Conservation (phyloP, 768 basidiomycete genomes). For the Russula sp. region DNA sequence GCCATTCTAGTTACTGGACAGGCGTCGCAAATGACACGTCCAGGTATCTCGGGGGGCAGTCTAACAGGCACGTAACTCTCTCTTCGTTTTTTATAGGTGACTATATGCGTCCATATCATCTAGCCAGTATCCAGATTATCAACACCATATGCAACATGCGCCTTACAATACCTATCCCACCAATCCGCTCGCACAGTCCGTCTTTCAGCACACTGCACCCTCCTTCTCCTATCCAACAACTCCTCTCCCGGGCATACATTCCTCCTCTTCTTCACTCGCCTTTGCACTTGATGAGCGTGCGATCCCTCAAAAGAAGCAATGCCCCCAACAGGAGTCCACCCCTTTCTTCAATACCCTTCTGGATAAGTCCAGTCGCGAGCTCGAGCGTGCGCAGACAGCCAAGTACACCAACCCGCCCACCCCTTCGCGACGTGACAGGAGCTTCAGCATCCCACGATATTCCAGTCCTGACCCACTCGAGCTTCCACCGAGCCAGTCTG, state of each 20-base stretch:
- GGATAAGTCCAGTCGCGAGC: slow-evolving; percentile 46
- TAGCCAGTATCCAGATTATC: slow-evolving; percentile 30
- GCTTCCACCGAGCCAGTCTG: slow-evolving; percentile 24
- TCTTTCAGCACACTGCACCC: slow-evolving; percentile 60
- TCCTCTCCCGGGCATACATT: slow-evolving; percentile 53
- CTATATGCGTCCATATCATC: slow-evolving; percentile 17
- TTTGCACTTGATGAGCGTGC: slow-evolving; percentile 55
- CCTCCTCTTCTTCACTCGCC: slow-evolving; percentile 72
- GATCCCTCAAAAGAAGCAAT: slow-evolving; percentile 30
- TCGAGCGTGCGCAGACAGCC: slow-evolving; percentile 29
- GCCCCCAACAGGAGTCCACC: slow-evolving; percentile 52
- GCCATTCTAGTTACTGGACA: slow-evolving; percentile 60
- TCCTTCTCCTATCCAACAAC: slow-evolving; percentile 65
- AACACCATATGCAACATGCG: slow-evolving; percentile 39
- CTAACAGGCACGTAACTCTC: slow-evolving; percentile 6
- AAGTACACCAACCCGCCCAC: slow-evolving; percentile 24
- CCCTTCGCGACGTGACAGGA: slow-evolving; percentile 25
- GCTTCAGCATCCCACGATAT: slow-evolving; percentile 30
- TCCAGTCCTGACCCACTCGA: slow-evolving; percentile 28
- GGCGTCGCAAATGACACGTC: slow-evolving; percentile 54
- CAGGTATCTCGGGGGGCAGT: slow-evolving; percentile 50
- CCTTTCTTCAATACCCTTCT: slow-evolving; percentile 65
- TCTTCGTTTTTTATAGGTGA: neutral
- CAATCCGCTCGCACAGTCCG: slow-evolving; percentile 53
- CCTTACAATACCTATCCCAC: slow-evolving; percentile 41